A percentile compares a stretch with the other conserved stretches of the same genome.
Evolutionary conservation across 2,329 filamentous ascomycete species (phyloP).

Genomic region (Neofusicoccum sp.): DNA sequence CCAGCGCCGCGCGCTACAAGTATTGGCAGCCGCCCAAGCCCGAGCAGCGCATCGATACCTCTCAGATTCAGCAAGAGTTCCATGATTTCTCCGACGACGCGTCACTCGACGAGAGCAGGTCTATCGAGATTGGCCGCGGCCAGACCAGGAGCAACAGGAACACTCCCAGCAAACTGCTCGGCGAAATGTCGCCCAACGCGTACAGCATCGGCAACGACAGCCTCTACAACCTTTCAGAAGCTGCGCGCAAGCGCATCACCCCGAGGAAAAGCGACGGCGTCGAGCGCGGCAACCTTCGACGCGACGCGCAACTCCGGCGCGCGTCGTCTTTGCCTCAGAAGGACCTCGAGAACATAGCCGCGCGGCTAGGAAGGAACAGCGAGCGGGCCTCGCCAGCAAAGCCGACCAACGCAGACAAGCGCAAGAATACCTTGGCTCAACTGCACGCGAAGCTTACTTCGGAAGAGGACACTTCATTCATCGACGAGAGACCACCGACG

Average conservation of each 20-base stretch:
- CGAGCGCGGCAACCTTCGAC: slow-evolving; percentile 43
- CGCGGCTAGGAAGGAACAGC: slow-evolving; percentile 41
- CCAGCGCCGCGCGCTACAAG: slow-evolving; percentile 41
- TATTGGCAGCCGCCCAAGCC: slow-evolving; percentile 40
- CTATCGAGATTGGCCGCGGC: slow-evolving; percentile 61
- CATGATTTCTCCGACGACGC: slow-evolving; percentile 44
- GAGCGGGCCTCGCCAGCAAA: slow-evolving; percentile 38
- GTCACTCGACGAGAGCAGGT: slow-evolving; percentile 51
- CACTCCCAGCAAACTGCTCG: slow-evolving; percentile 40
- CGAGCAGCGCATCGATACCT: slow-evolving; percentile 40
- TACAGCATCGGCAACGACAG: slow-evolving; percentile 54
- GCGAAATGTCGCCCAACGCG: slow-evolving; percentile 53
- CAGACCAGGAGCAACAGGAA: slow-evolving; percentile 42
- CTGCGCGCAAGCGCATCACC: slow-evolving; percentile 39
- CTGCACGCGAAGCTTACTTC: slow-evolving; percentile 57
- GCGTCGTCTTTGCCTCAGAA: slow-evolving; percentile 42
- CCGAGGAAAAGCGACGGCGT: slow-evolving; percentile 35
- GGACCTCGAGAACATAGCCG: slow-evolving; percentile 41
- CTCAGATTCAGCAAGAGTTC: slow-evolving; percentile 43
- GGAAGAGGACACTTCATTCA: slow-evolving; percentile 55
- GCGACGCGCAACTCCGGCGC: slow-evolving; percentile 49
- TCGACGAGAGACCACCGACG: slow-evolving; percentile 54
- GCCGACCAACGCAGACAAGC: slow-evolving; percentile 35
- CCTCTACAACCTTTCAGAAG: slow-evolving; percentile 49
- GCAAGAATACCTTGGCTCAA: slow-evolving; percentile 57